Conservation (phyloP, 1,284 basidiomycete genomes). For the Cutaneotrichosporon sp. region DNA sequence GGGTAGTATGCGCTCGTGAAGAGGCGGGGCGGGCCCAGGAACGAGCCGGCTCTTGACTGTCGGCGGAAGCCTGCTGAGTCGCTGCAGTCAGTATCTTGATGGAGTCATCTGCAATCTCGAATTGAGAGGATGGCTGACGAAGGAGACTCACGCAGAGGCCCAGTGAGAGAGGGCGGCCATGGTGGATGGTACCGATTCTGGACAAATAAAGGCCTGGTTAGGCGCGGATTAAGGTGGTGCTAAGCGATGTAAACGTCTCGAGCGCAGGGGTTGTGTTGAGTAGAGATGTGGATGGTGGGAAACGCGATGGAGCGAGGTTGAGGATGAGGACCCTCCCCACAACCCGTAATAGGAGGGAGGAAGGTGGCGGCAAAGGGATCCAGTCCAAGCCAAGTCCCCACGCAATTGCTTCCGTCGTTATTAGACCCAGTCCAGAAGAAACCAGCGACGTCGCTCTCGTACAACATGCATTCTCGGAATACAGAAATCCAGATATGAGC, state of each 20-base stretch:
- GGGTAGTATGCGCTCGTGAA: conserved; percentile 15
- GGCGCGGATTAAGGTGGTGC: background rate
- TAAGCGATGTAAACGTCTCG: background rate
- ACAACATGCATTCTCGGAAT: background rate
- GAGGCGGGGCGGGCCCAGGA: conserved; percentile 9
- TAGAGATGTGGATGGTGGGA: background rate
- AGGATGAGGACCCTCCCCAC: too few species aligned
- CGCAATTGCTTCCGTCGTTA: conserved; percentile 1
- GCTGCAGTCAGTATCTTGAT: background rate
- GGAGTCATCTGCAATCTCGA: background rate
- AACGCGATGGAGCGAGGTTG: background rate
- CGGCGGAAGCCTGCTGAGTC: background rate
- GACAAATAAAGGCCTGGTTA: background rate
- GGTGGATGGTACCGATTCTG: background rate
- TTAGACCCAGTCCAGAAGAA: background rate
- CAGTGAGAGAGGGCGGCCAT: conserved; percentile 8
- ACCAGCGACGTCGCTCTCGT: background rate
- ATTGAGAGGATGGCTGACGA: background rate
- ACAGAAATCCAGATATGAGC: background rate
- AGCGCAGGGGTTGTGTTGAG: too few species aligned
- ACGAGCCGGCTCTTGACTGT: conserved; percentile 12
- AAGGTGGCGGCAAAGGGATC: too few species aligned
- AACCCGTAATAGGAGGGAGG: too few species aligned
- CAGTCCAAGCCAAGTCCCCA: background rate
- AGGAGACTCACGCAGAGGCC: conserved; percentile 2